Percentiles rank a stretch among this genome's conserved stretches.
phyloP scores from a whole-genome alignment of 2,329 filamentous ascomycete species.

The Cadophora sp. region DNA sequence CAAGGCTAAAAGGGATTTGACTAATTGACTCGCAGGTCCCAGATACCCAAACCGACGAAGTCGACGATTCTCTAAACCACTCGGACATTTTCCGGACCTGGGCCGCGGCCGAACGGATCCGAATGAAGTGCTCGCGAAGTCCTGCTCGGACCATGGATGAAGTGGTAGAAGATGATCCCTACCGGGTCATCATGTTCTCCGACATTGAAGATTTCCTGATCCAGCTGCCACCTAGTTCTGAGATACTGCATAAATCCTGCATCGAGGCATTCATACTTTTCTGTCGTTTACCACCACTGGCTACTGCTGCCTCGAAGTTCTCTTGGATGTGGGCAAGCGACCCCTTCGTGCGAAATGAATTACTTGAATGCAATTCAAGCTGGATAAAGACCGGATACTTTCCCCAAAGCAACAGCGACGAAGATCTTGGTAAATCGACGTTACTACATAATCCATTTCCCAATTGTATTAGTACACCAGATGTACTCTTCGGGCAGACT shows the following conservation, averaged over 20 bases:
- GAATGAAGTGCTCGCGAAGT: constrained; percentile 55
- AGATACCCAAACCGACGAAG: constrained; percentile 33
- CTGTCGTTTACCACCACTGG: constrained; percentile 64
- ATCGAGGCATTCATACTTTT: constrained; percentile 76
- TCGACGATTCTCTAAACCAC: constrained; percentile 26
- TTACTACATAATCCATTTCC: constrained; percentile 35
- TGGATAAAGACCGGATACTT: constrained; percentile 29
- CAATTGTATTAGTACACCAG: constrained; percentile 47
- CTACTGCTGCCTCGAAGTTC: constrained; percentile 31
- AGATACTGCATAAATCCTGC: constrained; percentile 53
- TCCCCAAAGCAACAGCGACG: constrained; percentile 26
- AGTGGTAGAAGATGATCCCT: constrained; percentile 79
- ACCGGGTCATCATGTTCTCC: constrained; percentile 78
- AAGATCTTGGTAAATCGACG: constrained; percentile 31
- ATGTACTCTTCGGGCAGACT: constrained; percentile 58
- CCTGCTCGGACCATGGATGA: constrained; percentile 80
- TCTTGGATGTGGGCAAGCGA: constrained; percentile 54
- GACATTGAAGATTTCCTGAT: constrained; percentile 74
- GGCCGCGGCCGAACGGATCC: constrained; percentile 59
- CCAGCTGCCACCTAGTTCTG: constrained; percentile 51
- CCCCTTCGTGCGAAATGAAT: constrained; percentile 56
- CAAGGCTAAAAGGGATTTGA: not conserved
- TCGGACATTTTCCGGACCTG: constrained; percentile 51
- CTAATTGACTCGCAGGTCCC: constrained; percentile 21
- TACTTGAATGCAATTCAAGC: constrained; percentile 40